Conservation (phyloP, 129 eudicot genomes). For the Ambrosia artemisiifolia region DNA sequence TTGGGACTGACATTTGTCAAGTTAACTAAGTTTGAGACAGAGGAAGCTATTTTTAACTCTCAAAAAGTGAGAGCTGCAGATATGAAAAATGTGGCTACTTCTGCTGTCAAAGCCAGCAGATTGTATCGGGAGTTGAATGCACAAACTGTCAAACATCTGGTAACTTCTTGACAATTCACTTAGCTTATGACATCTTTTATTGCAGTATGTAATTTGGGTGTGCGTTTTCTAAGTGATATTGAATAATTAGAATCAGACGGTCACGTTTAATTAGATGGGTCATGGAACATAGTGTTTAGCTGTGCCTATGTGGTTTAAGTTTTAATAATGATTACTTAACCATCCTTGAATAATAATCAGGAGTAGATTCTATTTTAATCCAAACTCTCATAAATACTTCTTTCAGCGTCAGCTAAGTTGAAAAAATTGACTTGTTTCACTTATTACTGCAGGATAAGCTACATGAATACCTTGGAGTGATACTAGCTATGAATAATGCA, state of each 20-base stretch:
- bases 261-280: background rate
- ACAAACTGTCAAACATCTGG: constrained; percentile 83
- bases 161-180: constrained; percentile 18
- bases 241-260: background rate
- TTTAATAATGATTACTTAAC: constrained; percentile 2
- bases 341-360: background rate
- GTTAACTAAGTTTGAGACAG: constrained; percentile 80
- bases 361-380: background rate
- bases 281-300: background rate
- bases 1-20: constrained; percentile 81
- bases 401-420: background rate
- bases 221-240: background rate
- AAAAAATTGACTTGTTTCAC: background rate
- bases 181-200: background rate
- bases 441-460: constrained; percentile 70
- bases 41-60: constrained; percentile 57
- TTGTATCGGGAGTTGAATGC: constrained; percentile 72
- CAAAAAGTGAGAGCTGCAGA: constrained; percentile 78
- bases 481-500: constrained; percentile 83
- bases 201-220: background rate
- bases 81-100: constrained; percentile 85
- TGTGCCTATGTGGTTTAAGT: background rate
- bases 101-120: constrained; percentile 90
- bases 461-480: constrained; percentile 86
- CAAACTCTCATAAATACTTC: background rate